Conservation (phyloP, 1,284 basidiomycete species). For the Baeospora myosura region DNA sequence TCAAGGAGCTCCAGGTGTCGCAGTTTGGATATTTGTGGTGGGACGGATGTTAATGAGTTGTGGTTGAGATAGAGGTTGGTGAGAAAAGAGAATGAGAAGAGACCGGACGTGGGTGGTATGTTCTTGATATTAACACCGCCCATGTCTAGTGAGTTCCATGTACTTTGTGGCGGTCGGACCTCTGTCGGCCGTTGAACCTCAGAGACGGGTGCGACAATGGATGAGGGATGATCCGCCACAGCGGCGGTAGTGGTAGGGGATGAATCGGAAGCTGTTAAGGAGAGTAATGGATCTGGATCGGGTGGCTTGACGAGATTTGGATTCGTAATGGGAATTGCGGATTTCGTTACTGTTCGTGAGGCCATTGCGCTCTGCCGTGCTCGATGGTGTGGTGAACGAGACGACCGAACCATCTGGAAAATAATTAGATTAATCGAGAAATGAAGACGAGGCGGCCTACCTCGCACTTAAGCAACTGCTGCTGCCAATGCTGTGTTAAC, state of each 20-base stretch:
- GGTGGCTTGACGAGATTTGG: slow-evolving; percentile 48
- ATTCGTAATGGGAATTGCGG: slow-evolving; percentile 78
- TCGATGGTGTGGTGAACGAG: slow-evolving; percentile 72
- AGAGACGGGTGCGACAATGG: slow-evolving; percentile 60
- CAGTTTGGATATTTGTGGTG: slow-evolving; percentile 79
- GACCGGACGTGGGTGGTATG: slow-evolving; percentile 72
- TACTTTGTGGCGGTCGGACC: slow-evolving; percentile 56
- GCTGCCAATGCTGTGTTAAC: slow-evolving; percentile 73
- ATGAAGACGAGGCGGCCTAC: slow-evolving; percentile 32
- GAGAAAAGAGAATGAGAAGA: slow-evolving; percentile 91
- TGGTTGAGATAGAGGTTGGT: slow-evolving; percentile 97
- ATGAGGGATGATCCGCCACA: slow-evolving; percentile 61
- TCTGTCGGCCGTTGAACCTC: slow-evolving; percentile 53
- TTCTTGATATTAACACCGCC: slow-evolving; percentile 93
- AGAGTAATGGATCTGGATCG: background rate
- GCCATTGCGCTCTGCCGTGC: slow-evolving; percentile 76
- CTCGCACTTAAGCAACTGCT: slow-evolving; percentile 76
- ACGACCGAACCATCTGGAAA: slow-evolving; percentile 63
- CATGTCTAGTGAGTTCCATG: slow-evolving; percentile 94
- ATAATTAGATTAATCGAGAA: slow-evolving; percentile 13
- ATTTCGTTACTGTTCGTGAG: slow-evolving; percentile 67
- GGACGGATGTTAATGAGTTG: slow-evolving; percentile 79
- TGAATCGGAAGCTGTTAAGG: slow-evolving; percentile 25
- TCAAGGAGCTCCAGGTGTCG: slow-evolving; percentile 88
- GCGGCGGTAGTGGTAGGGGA: slow-evolving; percentile 28